Evolutionary conservation across 768 basidiomycete species (phyloP), one percentile per base, ranked within the genome.

Genomic region (Rhodotorula sphaerocarpa): DNA sequence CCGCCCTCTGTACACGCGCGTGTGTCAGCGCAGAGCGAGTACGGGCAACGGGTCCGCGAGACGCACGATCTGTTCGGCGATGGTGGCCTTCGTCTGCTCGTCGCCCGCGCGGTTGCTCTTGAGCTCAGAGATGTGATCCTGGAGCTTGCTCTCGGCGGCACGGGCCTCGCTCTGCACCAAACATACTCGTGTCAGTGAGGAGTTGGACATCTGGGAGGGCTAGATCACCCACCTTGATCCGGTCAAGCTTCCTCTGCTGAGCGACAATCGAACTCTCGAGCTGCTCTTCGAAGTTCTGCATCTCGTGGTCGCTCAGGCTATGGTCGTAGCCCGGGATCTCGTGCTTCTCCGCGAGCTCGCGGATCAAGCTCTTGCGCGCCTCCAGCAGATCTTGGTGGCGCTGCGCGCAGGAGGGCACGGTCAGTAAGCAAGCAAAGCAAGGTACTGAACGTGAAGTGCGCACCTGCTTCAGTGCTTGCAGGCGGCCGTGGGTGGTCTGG

Each of bases 241-340:
- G 57, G n/a, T 61, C 65, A 21, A 70, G 55, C 54, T 67, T 66
- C 5, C 18, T 48, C 50, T 57, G 54, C 45, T 63, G 61, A 31
- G 53, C 58, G 21, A 54, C 2, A 6, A 62, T 48, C 2, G 88
- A 75, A 46, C 80, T 77, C 25, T 82, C 77, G 31, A 82, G 77
- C 66, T 83, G 82, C 42, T 76, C 75, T 68, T 83, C 82, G 67
- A 84, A 89, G 47, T 85, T 84, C n/a, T 84, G 81, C 51, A 79
- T 82, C 73, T 89, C 82, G 44, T 83, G 81, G 44, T 83, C 80
- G 53, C 85, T 85, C 3, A 85, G 84, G 0, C 83, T 79, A 52
- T 83, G 79, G 55, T 82, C 83, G 72, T 82, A 90, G 0, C 88
- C 89, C 53, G 83, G 82, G 69, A 96, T 84, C 14, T 80, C 79